phyloP scores from a whole-genome alignment of 2,329 filamentous ascomycete genomes.

The Diaporthe ampelina region DNA sequence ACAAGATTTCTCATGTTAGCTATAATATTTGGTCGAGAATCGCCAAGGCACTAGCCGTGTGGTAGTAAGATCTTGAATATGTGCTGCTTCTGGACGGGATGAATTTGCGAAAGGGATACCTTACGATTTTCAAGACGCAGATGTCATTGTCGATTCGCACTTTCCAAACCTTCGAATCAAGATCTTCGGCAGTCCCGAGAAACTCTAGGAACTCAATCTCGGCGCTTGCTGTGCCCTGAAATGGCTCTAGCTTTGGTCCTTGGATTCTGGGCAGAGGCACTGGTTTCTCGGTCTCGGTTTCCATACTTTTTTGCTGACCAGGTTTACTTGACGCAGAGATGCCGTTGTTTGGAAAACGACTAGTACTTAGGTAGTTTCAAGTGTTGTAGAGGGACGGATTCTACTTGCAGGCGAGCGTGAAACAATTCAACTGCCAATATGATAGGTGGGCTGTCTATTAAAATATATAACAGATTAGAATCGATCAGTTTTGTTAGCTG shows the following conservation, averaged over 20 bases:
- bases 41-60: too few species aligned
- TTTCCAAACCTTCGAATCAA: constrained; percentile 3
- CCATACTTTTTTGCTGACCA: not conserved
- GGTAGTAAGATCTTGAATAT: not conserved
- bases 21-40: not conserved
- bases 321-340: too few species aligned
- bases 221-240: constrained; percentile 2
- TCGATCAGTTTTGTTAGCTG: too few species aligned
- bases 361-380: too few species aligned
- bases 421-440: too few species aligned
- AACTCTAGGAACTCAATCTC: not conserved
- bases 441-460: too few species aligned
- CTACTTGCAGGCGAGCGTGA: too few species aligned
- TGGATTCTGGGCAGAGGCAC: not conserved
- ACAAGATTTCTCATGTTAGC: not conserved
- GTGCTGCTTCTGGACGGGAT: not conserved
- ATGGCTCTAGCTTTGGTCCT: not conserved
- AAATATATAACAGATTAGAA: too few species aligned
- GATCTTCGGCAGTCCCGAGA: not conserved
- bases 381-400: too few species aligned
- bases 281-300: not conserved
- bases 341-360: too few species aligned
- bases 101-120: not conserved
- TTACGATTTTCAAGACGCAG: not conserved
- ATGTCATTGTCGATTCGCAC: not conserved